A percentile compares a stretch with the other conserved stretches of the same genome.
These are phyloP conservation scores for Saccharomyces mikatae DNA, from an alignment of 805 yeast species.

Conservation along the genomic window DNA sequence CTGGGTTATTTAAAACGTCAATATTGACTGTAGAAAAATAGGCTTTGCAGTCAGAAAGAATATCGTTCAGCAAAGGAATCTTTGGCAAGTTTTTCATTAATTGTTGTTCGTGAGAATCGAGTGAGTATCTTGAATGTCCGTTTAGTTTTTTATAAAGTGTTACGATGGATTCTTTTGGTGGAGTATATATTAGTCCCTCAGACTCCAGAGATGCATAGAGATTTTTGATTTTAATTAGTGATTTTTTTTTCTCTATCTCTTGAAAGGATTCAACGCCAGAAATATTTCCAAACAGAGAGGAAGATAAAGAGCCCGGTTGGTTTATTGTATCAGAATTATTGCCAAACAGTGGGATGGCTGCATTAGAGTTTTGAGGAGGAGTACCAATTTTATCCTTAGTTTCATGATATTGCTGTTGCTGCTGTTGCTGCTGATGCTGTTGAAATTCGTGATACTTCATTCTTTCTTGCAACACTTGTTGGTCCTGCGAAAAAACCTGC, in stretches of 20 bases:
- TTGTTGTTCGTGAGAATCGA: conserved; percentile 3
- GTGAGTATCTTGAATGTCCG: conserved; percentile 2
- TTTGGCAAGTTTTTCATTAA: conserved; percentile 17
- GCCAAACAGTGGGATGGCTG: conserved; percentile 13
- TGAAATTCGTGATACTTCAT: conserved; percentile 24
- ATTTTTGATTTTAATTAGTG: conserved; percentile 12
- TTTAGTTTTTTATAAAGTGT: conserved; percentile 19
- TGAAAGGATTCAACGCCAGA: conserved; percentile 10
- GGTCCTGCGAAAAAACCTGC: conserved; percentile 34
- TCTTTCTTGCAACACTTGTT: conserved; percentile 24
- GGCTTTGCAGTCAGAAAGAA: conserved; percentile 26
- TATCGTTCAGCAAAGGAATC: conserved; percentile 15
- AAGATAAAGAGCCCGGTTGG: conserved; percentile 12
- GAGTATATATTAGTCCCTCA: conserved; percentile 19
- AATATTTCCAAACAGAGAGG: conserved; percentile 18
- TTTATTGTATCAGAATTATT: conserved; percentile 2
- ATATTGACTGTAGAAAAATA: conserved; percentile 24
- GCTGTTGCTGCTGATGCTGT: conserved; percentile 14
- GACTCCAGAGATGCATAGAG: conserved; percentile 17
- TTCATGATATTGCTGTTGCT: conserved; percentile 9
- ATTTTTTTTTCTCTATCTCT: conserved; percentile 14
- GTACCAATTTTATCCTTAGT: conserved; percentile 7
- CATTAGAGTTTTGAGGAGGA: conserved; percentile 1
- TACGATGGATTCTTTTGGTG: conserved; percentile 25
- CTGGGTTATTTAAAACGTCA: conserved; percentile 23